phyloP scores from a whole-genome alignment of 2,329 filamentous ascomycete genomes.

The Penicillium sp. region DNA sequence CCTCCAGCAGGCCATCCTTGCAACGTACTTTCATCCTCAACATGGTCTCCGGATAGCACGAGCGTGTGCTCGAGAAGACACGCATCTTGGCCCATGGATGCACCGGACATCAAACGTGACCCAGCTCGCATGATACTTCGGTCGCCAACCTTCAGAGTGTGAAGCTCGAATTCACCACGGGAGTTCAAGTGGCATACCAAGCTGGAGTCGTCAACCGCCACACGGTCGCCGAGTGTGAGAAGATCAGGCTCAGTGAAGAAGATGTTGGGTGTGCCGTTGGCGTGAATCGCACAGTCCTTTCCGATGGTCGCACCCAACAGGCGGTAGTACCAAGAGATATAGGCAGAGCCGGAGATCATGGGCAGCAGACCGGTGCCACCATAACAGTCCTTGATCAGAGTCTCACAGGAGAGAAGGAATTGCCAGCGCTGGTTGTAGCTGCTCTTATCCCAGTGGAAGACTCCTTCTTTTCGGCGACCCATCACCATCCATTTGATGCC shows the following conservation, averaged over 20 bases:
- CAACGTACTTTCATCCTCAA: conserved; percentile 47
- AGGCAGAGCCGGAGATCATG: conserved; percentile 51
- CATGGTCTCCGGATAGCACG: conserved; percentile 53
- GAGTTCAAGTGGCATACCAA: conserved; percentile 55
- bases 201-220: conserved; percentile 52
- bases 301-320: conserved; percentile 51
- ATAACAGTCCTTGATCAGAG: conserved; percentile 48
- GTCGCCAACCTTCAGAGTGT: conserved; percentile 47
- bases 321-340: conserved; percentile 50
- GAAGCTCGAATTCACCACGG: conserved; percentile 52
- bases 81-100: conserved; percentile 49
- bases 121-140: conserved; percentile 50
- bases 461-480: conserved; percentile 48
- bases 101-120: conserved; percentile 50
- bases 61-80: conserved; percentile 55
- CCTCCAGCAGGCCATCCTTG: conserved; percentile 53
- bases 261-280: conserved; percentile 48
- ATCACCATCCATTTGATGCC: conserved; percentile 49
- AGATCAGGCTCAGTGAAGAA: conserved; percentile 56
- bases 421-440: conserved; percentile 56
- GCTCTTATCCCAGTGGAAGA: conserved; percentile 54
- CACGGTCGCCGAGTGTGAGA: conserved; percentile 49
- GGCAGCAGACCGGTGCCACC: conserved; percentile 48
- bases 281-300: conserved; percentile 51
- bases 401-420: conserved; percentile 49